Percentiles rank a stretch among this genome's conserved stretches.
Evolutionary conservation across 495 filamentous ascomycete genomes (phyloP).

Genomic region (Penicillium dipodomyicola): DNA sequence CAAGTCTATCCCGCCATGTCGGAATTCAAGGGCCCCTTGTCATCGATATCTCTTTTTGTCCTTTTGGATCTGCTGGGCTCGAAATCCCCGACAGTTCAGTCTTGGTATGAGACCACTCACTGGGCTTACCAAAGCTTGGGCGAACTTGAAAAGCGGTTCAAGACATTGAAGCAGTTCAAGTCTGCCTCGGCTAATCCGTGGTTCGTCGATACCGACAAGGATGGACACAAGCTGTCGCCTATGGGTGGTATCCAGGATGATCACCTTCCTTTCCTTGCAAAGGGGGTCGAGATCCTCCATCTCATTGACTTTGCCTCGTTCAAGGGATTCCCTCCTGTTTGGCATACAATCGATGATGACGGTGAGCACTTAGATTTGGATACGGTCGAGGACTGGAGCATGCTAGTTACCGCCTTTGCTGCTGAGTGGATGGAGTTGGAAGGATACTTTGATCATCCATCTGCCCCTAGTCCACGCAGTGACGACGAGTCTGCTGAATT

Average conservation of each 20-base stretch:
- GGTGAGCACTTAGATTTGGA: conserved; percentile 79
- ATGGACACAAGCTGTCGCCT: conserved; percentile 40
- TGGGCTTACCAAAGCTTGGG: conserved; percentile 84
- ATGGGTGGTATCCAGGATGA: conserved; percentile 71
- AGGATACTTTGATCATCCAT: conserved; percentile 39
- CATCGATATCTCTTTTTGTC: conserved; percentile 82
- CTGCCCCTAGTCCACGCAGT: not conserved
- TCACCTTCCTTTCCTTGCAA: conserved; percentile 80
- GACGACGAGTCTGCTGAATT: conserved; percentile 15
- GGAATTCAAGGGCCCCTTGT: conserved; percentile 67
- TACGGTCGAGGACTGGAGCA: conserved; percentile 85
- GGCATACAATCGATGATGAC: conserved; percentile 84
- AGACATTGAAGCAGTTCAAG: conserved; percentile 53
- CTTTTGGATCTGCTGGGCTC: conserved; percentile 89
- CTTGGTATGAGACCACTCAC: conserved; percentile 83
- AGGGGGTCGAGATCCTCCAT: conserved; percentile 86
- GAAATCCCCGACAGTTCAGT: conserved; percentile 65
- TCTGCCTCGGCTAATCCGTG: conserved; percentile 40
- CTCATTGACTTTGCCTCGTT: conserved; percentile 65
- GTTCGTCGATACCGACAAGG: conserved; percentile 56
- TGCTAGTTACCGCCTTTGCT: conserved; percentile 76
- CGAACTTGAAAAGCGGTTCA: conserved; percentile 65
- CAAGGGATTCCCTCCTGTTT: conserved; percentile 69
- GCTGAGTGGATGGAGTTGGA: conserved; percentile 94
- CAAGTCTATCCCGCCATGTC: conserved; percentile 65